These are phyloP conservation scores for Mortierella claussenii DNA, from an alignment of 192 early-diverging fungal genomes.

Conservation along the genomic window DNA sequence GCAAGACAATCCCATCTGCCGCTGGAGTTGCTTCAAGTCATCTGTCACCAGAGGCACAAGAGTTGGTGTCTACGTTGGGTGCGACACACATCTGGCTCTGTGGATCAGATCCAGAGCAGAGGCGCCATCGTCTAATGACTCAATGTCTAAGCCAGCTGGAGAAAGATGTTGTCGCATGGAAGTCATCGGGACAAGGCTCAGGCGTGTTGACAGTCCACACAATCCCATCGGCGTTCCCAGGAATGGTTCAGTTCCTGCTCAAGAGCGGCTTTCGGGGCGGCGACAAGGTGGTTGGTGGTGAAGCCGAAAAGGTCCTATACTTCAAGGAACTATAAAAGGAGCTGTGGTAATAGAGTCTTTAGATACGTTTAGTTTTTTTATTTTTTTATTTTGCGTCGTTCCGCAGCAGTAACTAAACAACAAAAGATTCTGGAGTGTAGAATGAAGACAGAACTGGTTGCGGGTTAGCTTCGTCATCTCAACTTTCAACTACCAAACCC, in stretches of 20 bases:
- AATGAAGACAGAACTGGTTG: too few relatives aligned
- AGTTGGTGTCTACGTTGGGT: conserved; percentile 9
- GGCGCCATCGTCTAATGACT: conserved; percentile 31
- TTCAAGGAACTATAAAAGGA: conserved; percentile 30
- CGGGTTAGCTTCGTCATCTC: too few relatives aligned
- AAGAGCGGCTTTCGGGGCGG: conserved; percentile 45
- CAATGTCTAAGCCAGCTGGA: conserved; percentile 27
- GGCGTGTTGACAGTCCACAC: conserved; percentile 40
- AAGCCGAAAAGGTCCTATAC: conserved; percentile 33
- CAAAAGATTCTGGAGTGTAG: too few relatives aligned
- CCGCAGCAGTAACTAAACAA: too few relatives aligned
- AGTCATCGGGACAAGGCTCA: conserved; percentile 32
- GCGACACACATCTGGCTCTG: conserved; percentile 52
- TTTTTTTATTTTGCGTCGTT: too few relatives aligned
- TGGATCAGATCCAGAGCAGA: conserved; percentile 38
- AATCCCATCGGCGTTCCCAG: conserved; percentile 39
- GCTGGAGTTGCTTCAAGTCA: not conserved
- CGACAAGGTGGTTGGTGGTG: conserved; percentile 21
- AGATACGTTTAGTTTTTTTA: too few relatives aligned
- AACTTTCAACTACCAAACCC: too few relatives aligned
- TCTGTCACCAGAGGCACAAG: conserved; percentile 10
- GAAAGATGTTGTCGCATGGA: conserved; percentile 34
- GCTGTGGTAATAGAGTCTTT: too few relatives aligned
- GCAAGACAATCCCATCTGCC: conserved; percentile 21
- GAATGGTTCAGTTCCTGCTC: conserved; percentile 44